These are phyloP conservation scores for Monosporascus sp. DNA, from an alignment of 2,329 filamentous ascomycete genomes.

Conservation along the genomic window DNA sequence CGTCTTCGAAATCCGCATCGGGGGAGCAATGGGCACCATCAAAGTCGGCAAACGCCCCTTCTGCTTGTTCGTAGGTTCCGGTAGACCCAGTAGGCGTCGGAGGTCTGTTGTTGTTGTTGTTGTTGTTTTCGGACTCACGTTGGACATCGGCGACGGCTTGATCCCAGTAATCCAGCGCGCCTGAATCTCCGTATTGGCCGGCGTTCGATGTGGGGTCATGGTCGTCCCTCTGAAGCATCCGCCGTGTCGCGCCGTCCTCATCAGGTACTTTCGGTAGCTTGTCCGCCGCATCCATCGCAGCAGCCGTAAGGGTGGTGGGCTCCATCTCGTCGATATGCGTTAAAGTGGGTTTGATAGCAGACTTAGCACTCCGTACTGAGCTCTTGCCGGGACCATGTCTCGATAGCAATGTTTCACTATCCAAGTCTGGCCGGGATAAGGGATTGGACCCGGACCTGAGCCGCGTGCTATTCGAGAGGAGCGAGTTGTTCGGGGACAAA, in stretches of 20 bases:
- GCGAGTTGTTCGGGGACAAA: slow-evolving; percentile 60
- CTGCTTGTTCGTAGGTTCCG: slow-evolving; percentile 60
- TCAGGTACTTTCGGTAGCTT: slow-evolving; percentile 29
- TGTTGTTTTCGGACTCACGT: slow-evolving; percentile 13
- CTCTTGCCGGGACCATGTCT: slow-evolving; percentile 51
- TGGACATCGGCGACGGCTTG: slow-evolving; percentile 17
- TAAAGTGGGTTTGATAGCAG: slow-evolving; percentile 42
- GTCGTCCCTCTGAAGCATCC: slow-evolving; percentile 17
- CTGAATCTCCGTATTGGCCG: slow-evolving; percentile 16
- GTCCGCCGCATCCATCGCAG: slow-evolving; percentile 51
- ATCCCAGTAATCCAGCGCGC: slow-evolving; percentile 25
- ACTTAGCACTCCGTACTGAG: slow-evolving; percentile 46
- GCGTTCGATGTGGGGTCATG: slow-evolving; percentile 23
- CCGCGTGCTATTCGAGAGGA: slow-evolving; percentile 44
- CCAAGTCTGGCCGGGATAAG: slow-evolving; percentile 36
- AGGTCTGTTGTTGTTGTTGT: slow-evolving; percentile 31
- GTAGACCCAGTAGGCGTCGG: slow-evolving; percentile 49
- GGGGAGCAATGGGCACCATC: slow-evolving; percentile 73
- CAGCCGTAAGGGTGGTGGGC: slow-evolving; percentile 43
- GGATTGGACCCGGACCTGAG: slow-evolving; percentile 50
- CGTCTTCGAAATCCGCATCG: slow-evolving; percentile 32
- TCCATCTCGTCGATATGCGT: slow-evolving; percentile 55
- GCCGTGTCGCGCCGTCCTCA: slow-evolving; percentile 28
- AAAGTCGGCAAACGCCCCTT: slow-evolving; percentile 70
- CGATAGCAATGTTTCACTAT: slow-evolving; percentile 35